Conservation (phyloP, 163 green algal species). For the Scenedesmus sp. region DNA sequence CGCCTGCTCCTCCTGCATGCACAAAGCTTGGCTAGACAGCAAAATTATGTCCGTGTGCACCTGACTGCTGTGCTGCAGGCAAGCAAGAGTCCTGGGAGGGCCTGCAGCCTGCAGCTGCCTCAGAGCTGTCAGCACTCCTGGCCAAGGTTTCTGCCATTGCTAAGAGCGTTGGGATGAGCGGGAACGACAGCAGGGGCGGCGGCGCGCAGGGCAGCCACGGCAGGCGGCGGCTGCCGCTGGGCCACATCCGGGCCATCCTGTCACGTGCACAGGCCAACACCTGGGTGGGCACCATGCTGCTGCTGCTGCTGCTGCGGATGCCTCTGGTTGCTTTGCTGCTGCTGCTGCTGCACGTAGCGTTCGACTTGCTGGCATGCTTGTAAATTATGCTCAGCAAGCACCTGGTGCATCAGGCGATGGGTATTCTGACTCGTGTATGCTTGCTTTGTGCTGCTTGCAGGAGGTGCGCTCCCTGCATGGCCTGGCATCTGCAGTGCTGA, state of each 20-base stretch:
- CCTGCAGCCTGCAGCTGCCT: conserved; percentile 51
- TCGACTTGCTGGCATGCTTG: neutral
- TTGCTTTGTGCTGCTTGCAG: conserved; percentile 9
- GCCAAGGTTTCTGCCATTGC: conserved; percentile 60
- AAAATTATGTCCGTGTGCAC: neutral
- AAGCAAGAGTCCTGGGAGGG: neutral
- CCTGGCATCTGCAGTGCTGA: conserved; percentile 57
- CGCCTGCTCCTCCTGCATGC: too few species aligned
- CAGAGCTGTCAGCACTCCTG: conserved; percentile 69
- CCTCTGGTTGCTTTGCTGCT: neutral
- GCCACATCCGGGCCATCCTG: conserved; percentile 65
- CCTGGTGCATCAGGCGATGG: neutral
- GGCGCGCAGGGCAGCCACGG: conserved; percentile 69
- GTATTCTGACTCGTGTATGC: neutral
- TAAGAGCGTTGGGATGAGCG: conserved; percentile 63
- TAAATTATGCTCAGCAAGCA: neutral
- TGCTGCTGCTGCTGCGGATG: neutral
- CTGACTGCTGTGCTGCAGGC: neutral
- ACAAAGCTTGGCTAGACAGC: neutral
- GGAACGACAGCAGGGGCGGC: conserved; percentile 66
- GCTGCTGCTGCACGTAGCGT: neutral
- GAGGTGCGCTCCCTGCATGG: conserved; percentile 66
- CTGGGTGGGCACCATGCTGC: conserved; percentile 47
- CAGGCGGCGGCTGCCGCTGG: conserved; percentile 61
- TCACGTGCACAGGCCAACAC: conserved; percentile 57